Base-by-base conservation (phyloP, 345 rosid genomes). In the Eucalyptus pauciflora region DNA sequence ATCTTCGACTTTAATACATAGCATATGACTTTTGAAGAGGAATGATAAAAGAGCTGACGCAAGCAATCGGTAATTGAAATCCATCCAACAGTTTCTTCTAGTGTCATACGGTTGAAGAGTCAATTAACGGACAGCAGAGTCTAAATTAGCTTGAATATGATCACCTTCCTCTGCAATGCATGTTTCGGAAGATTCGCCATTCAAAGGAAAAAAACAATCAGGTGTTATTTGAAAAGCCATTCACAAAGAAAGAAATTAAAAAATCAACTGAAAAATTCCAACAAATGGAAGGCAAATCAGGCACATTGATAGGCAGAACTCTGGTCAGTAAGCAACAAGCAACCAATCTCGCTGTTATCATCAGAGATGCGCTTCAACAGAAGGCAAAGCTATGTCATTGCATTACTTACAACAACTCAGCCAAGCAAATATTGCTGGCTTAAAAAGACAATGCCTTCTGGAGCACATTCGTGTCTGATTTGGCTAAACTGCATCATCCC, bases 401-500 rank as follows among this genome's bases (percentile, higher is more conserved):
- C 45, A 48, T 27, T 85, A 20, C n/a, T 86, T 27, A 76, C 46
- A 29, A 16, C 88, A 79, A 87, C 88, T 89, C 58, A 86, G 56
- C 49, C 85, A 85, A 86, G 87, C 83, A 76, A 76, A 76, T 76
- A 76, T 37, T 76, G 83, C 48, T 20, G 83, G 83, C 83, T 76
- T 76, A 76, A 41, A 33, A 41, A 41, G 83, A 76, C 83, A 76
- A 69, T 89, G 91, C 91, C 93, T 89, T 86, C 81, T 54, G 94
- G 94, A 93, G 95, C 94, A 93, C 91, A 90, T 90, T 92, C 20
- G 48, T 62, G 62, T 91, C 92, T 91, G 94, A 94, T 94, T 94
- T 94, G 95, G 95, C 94, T 93, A 93, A 91, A 88, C 85, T 87
- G 27, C 95, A 93, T 93, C 95, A 93, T 87, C 54, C 94, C 94